These are phyloP conservation scores for Microcera coccophila DNA, from an alignment of 2,329 filamentous ascomycete genomes.

Conservation along the genomic window DNA sequence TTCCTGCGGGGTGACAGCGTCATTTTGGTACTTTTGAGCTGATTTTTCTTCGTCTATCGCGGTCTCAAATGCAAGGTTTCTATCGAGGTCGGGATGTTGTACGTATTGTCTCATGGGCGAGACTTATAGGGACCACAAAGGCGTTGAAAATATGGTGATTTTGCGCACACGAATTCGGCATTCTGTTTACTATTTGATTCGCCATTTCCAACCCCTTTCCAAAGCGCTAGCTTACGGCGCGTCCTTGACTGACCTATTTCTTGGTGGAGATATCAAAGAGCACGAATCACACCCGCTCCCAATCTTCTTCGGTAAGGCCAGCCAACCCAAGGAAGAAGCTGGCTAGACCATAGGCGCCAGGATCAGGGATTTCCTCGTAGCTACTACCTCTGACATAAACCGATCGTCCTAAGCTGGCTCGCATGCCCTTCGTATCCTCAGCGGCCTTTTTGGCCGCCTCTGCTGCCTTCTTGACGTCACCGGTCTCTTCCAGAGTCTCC, in stretches of 20 bases:
- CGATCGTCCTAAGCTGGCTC: conserved; percentile 69
- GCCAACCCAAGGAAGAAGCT: conserved; percentile 74
- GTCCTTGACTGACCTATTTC: no score
- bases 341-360: conserved; percentile 70
- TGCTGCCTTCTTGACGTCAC: conserved; percentile 68
- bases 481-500: conserved; percentile 61
- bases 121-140: conserved; percentile 34
- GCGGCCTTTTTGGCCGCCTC: conserved; percentile 71
- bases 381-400: conserved; percentile 44
- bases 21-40: conserved; percentile 81
- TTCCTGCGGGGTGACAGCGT: conserved; percentile 85
- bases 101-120: conserved; percentile 29
- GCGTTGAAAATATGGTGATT: conserved; percentile 36
- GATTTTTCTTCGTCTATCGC: conserved; percentile 18
- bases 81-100: conserved; percentile 24
- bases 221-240: no score
- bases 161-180: conserved; percentile 13
- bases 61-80: conserved; percentile 17
- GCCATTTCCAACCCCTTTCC: no score
- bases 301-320: conserved; percentile 20
- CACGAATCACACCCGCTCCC: neutral
- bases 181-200: conserved; percentile 1
- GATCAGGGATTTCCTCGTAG: conserved; percentile 50
- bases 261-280: no score
- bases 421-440: conserved; percentile 86